These are phyloP conservation scores for Ceratocystis eucalypticola DNA, from an alignment of 2,329 filamentous ascomycete species.

Conservation along the genomic window DNA sequence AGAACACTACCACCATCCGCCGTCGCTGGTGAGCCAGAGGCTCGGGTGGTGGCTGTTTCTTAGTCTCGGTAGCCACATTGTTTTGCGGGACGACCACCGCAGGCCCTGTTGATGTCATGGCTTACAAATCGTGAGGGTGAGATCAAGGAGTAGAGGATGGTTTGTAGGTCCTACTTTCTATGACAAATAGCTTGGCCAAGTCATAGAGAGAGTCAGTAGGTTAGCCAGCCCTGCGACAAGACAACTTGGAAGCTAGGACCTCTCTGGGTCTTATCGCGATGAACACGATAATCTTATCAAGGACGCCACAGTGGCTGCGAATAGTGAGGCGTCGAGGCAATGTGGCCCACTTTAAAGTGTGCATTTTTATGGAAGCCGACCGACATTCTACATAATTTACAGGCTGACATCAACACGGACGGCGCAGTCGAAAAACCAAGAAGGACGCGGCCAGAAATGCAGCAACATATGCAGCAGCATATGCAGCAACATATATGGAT, in stretches of 20 bases:
- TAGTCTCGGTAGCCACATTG: not conserved
- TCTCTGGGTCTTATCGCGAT: not conserved
- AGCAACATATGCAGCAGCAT: not conserved
- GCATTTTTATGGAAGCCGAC: not conserved
- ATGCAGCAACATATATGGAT: not conserved
- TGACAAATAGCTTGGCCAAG: not conserved
- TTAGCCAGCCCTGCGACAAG: not conserved
- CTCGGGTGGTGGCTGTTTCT: constrained; percentile 56
- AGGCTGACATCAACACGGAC: not conserved
- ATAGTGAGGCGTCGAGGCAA: not conserved
- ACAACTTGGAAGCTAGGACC: not conserved
- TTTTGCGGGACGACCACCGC: not conserved
- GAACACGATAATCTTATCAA: not conserved
- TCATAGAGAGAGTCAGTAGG: not conserved
- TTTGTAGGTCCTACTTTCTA: not conserved
- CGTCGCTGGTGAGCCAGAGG: constrained; percentile 53
- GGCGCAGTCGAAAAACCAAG: not conserved
- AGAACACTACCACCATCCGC: constrained; percentile 62
- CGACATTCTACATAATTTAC: too few species aligned
- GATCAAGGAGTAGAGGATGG: not conserved
- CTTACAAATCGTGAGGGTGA: not conserved
- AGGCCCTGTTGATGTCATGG: constrained; percentile 3
- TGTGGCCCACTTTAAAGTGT: not conserved
- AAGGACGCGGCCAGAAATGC: not conserved
- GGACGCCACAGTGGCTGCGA: not conserved